Evolutionary conservation across 2,329 filamentous ascomycete species (phyloP), one percentile per base, ranked within the genome.

Genomic region (Colletotrichum filicis): DNA sequence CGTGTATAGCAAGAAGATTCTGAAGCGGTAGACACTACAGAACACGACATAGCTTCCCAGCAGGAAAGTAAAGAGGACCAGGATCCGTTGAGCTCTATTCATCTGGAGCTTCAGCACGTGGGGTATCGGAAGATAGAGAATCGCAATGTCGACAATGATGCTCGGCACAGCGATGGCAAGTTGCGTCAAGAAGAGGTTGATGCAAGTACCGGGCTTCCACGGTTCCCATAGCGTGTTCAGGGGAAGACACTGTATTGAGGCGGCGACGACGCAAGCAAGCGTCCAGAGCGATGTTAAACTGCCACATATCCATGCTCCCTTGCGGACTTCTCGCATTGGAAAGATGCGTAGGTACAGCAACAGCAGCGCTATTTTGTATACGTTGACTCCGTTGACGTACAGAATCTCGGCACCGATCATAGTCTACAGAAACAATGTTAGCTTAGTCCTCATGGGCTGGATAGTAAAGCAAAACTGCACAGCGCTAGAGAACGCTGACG

Each of bases 281-380:
- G 71, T 73, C 71, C 71, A 73, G 1, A 61, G 19, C 0, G 56
- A 52, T 2, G 71, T 73, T 7, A 73, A 4, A 8, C 71, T 66
- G 12, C 71, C 71, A 5, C 71, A 73, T 14, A 73, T 73, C 56
- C 61, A 61, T 5, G 71, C 71, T 2, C 71, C 71, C 19, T 52
- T 73, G 9, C 79, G 78, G 19, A 83, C 81, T 1, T 57, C 71
- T 3, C 59, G 74, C 0, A 77, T 77, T 0, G 83, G 82, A 46
- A 86, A 86, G 62, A 86, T 83, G 32, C 81, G 79, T 5, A 84
- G 77, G 66, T 86, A 86, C 71, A 87, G 84, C 56, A 83, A 79
- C 4, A 85, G 74, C 11, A 86, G 75, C 1, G 84, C 83, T 6
- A 85, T 74, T 73, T 86, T 85, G 67, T 73, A 73, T 4, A 73